Base-by-base conservation (phyloP, 108 stramenopile genomes). In the Aurantiochytrium sp. region DNA sequence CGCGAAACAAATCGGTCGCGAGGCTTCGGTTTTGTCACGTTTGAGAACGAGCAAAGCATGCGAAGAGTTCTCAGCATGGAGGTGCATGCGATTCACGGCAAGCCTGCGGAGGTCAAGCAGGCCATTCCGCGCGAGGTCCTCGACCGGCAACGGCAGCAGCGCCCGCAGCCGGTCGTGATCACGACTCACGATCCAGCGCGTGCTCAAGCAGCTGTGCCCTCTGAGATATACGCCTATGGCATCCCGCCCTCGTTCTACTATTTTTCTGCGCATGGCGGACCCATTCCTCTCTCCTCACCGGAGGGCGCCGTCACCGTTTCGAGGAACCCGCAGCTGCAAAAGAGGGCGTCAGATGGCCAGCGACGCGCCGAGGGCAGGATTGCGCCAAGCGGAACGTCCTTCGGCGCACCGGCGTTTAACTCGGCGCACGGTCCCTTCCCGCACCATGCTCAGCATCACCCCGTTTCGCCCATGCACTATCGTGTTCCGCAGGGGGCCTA, bases 1-100 rank as follows among this genome's bases (percentile, higher is more conserved):
- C 73, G 73, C 24, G 73, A 81, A 12, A 81, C 73, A 42, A 81
- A 81, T 48, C 73, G 73, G 6, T 81, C 73, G 45, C 39, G 73
- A 12, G 73, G 73, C 45, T 81, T 81, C 39, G 73, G 73, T 30
- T 81, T 81, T 81, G 73, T 81, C 0, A 0, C 45, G 17, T 81
- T 81, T 48, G 45, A 37, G 12, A 24, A 81, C 39, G 73, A 37
- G 30, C 12, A 12, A 19, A 21, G 42, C 15, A 48, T 48, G 39
- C 73, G 39, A 12, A 12, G 45, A 48, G 73, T 24, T 2, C 45
- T 81, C 21, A 27, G 2, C 6, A 30, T 21, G 3, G 73, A 41
- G 1, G 73, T 48, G 39, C 73, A 81, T 42, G 32, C 10, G 10
- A 81, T 81, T 48, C 12, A 27, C 45, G 45, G 73, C 36, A 81